Percentiles rank a stretch among this genome's conserved stretches.
These are phyloP conservation scores for Heterobasidion irregulare DNA, from an alignment of 1,284 basidiomycete genomes.

Conservation along the genomic window DNA sequence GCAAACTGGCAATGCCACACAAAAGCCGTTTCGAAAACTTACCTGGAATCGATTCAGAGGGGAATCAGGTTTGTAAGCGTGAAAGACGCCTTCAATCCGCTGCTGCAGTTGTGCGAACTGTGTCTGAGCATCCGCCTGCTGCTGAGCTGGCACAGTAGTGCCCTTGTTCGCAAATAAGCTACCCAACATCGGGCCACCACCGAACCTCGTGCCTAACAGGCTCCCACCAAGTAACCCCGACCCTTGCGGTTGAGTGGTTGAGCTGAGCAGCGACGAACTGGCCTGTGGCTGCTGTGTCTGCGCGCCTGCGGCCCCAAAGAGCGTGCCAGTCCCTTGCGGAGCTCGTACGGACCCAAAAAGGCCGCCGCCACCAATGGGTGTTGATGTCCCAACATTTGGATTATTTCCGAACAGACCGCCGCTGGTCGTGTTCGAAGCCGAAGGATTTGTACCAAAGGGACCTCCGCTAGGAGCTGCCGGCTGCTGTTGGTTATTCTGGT, in stretches of 20 bases:
- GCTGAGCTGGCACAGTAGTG: constrained; percentile 28
- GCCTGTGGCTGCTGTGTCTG: constrained; percentile 12
- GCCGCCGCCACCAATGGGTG: constrained; percentile 10
- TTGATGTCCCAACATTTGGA: neutral
- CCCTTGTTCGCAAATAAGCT: constrained; percentile 20
- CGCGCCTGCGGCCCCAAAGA: constrained; percentile 24
- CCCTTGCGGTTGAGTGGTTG: constrained; percentile 9
- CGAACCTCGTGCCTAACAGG: constrained; percentile 15
- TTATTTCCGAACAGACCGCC: constrained; percentile 12
- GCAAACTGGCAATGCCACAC: constrained; percentile 2
- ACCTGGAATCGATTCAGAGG: constrained; percentile 81
- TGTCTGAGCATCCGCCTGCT: constrained; percentile 48
- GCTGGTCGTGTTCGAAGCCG: constrained; percentile 18
- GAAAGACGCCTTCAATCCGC: constrained; percentile 58
- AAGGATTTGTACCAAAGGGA: constrained; percentile 16
- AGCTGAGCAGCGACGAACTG: neutral
- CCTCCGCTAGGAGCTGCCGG: constrained; percentile 16
- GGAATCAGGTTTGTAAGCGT: constrained; percentile 67
- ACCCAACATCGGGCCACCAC: constrained; percentile 11
- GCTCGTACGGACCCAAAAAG: constrained; percentile 17
- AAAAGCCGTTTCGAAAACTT: constrained; percentile 14
- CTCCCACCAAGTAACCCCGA: constrained; percentile 15
- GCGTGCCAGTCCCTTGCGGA: constrained; percentile 19
- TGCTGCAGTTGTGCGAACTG: constrained; percentile 52
- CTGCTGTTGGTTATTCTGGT: constrained; percentile 10